A percentile compares a stretch with the other conserved stretches of the same genome.
These are phyloP conservation scores for Populus tremula DNA, from an alignment of 345 rosid genomes.

Conservation along the genomic window DNA sequence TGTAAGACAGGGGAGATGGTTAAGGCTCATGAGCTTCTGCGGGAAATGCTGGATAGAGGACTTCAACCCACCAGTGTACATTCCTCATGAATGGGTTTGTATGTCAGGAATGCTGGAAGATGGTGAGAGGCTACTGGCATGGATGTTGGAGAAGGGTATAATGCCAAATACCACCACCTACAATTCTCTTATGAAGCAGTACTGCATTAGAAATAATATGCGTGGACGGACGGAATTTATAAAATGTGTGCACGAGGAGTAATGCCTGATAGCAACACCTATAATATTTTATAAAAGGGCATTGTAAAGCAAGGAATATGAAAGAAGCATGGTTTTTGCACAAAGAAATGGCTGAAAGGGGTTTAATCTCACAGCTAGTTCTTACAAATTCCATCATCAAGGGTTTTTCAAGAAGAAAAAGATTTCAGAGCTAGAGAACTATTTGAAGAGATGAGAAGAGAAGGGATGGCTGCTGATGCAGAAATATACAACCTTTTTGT, in stretches of 20 bases:
- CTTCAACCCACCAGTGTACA: slow-evolving; percentile 72
- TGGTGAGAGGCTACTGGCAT: slow-evolving; percentile 65
- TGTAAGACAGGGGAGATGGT: slow-evolving; percentile 69
- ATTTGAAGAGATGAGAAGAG: slow-evolving; percentile 69
- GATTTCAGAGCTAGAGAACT: slow-evolving; percentile 61
- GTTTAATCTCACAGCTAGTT: slow-evolving; percentile 44
- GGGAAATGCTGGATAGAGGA: slow-evolving; percentile 73
- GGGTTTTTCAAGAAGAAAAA: slow-evolving; percentile 80
- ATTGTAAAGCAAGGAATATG: slow-evolving; percentile 97
- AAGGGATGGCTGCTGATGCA: slow-evolving; percentile 55
- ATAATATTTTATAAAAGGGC: slow-evolving; percentile 79
- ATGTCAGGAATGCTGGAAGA: slow-evolving; percentile 75
- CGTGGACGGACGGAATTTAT: slow-evolving; percentile 46
- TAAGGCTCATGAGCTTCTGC: slow-evolving; percentile 62
- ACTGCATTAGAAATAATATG: slow-evolving; percentile 56
- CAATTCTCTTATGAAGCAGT: slow-evolving; percentile 79
- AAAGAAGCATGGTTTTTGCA: slow-evolving; percentile 89
- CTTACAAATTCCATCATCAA: slow-evolving; percentile 70
- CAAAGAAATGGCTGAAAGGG: slow-evolving; percentile 69
- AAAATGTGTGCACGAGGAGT: slow-evolving; percentile 64
- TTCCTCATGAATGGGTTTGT: slow-evolving; percentile 90
- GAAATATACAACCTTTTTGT: slow-evolving; percentile 55
- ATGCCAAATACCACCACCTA: slow-evolving; percentile 73
- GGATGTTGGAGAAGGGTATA: slow-evolving; percentile 86
- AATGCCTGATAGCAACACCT: slow-evolving; percentile 68